Base-by-base conservation (phyloP, 129 eudicot species). In the Ambrosia trifida region DNA sequence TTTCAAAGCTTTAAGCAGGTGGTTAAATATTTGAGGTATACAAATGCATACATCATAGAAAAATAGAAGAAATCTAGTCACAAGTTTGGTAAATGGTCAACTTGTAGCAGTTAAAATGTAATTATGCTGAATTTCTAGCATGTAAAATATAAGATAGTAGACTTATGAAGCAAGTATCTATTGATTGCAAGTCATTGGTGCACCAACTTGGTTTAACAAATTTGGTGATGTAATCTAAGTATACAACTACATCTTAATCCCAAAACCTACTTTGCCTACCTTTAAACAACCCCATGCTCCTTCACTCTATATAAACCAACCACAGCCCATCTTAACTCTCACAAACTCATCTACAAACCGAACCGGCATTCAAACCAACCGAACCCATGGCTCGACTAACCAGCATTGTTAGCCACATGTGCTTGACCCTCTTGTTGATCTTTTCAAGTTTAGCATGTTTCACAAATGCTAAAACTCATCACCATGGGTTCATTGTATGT, bases 191-290 rank as follows among this genome's bases (percentile, higher is more conserved):
- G 77, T 83, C 68, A 86, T 87, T 87, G 96, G 85, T 89, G 87
- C 91, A 90, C 83, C 96, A 85, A 90, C 94, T 79, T 73, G 50
- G 80, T 85, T 81, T 80, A 85, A 83, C 83, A 56, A 51, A 73
- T 75, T 52, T 66, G 68, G 49, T 67, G 61, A 66, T 31, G 53
- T 70, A 72, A 59, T 28, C 74, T 69, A 78, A 83, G 83, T 66
- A 66, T 66, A 69, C 63, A 52, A 52, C 31, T 62, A 52, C 31
- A 17, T 16, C 58, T 20, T 19, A 56, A 7, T 56, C 38, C 46
- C 62, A 79, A 72, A 83, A 91, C 91, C 95, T 85, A 91, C 87
- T 83, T 82, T 66, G 89, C 88, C 95, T 71, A 91, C 83, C 89
- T 79, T 65, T 73, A 76, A 83, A 81, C 85, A 69, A 75, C 82